These are phyloP conservation scores for Candolleomyces aberdarensis DNA, from an alignment of 768 basidiomycete species.

Conservation along the genomic window DNA sequence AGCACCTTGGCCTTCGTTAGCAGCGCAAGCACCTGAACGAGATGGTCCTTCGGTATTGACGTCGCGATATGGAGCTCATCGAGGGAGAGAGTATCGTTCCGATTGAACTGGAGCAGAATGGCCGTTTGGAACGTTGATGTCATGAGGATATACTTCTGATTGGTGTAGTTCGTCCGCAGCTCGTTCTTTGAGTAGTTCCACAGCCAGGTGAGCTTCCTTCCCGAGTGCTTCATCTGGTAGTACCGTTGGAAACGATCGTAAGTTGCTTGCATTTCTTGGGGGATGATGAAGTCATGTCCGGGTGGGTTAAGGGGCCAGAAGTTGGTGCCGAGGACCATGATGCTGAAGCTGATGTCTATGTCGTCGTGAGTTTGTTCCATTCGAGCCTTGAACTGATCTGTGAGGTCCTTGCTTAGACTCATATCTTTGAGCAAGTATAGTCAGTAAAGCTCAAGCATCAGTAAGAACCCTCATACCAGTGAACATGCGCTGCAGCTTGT, in stretches of 20 bases:
- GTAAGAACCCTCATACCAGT: conserved; percentile 57
- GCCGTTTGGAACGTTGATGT: conserved; percentile 97
- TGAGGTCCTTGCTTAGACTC: conserved; percentile 93
- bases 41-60: conserved; percentile 72
- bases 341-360: conserved; percentile 84
- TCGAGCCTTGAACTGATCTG: conserved; percentile 91
- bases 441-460: not conserved
- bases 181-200: conserved; percentile 99
- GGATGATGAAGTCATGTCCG: conserved; percentile 83
- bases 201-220: conserved; percentile 94
- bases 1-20: conserved; percentile 88
- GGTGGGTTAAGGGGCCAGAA: conserved; percentile 93
- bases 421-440: conserved; percentile 60
- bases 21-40: conserved; percentile 67
- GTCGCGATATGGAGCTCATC: conserved; percentile 81
- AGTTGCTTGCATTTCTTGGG: conserved; percentile 79
- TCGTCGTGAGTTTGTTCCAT: conserved; percentile 86
- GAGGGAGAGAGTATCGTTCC: conserved; percentile 80
- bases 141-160: conserved; percentile 96
- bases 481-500: conserved; percentile 98
- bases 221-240: conserved; percentile 91
- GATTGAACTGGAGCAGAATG: conserved; percentile 93
- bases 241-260: conserved; percentile 91
- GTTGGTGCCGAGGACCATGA: conserved; percentile 93
- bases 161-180: conserved; percentile 88